Base-by-base conservation (phyloP, 495 filamentous ascomycete species). In the Usnea hakonensis region DNA sequence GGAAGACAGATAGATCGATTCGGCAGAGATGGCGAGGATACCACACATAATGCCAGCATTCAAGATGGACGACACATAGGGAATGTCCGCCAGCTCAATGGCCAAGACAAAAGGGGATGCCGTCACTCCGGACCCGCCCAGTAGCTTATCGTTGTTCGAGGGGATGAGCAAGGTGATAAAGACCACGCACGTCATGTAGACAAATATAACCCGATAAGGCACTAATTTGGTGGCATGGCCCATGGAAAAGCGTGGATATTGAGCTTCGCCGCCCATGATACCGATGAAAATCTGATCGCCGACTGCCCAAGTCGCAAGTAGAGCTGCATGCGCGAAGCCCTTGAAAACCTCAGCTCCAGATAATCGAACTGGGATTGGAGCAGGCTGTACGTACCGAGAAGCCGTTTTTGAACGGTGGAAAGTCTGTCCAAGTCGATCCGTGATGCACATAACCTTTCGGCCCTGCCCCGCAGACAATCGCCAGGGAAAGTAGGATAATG, bases 21-120 rank as follows among this genome's bases (percentile, higher is more conserved):
- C 72, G 0, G 68, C 67, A 30, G 66, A 72, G 57, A 74, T 72
- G 5, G 67, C 71, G 4, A 65, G 50, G 23, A 75, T 63, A n/a
- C 67, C 71, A 23, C 66, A 64, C 19, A 76, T 65, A 32, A 76
- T 73, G 26, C 60, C 62, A 14, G 61, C 70, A 23, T 76, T 76
- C 41, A 76, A 46, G 16, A 76, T 44, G 26, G 66, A 58, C 7
- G 71, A 64, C 28, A 75, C 59, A 11, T 64, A 70, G 0, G 55
- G 52, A 32, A 76, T 74, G 2, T 68, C 67, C 17, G 69, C 67
- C 2, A 66, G n/a, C 5, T 69, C 37, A 23, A 74, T 63, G 7
- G 73, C 71, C 58, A 76, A 70, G 33, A 76, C 67, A 26, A 76
- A 43, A 21, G 41, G 41, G 41, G 41, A 43, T 21, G 74, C 74